Percentiles rank a stretch among this genome's conserved stretches.
Evolutionary conservation across 1,284 basidiomycete species (phyloP).

Genomic region (Rhodotorula sp.): DNA sequence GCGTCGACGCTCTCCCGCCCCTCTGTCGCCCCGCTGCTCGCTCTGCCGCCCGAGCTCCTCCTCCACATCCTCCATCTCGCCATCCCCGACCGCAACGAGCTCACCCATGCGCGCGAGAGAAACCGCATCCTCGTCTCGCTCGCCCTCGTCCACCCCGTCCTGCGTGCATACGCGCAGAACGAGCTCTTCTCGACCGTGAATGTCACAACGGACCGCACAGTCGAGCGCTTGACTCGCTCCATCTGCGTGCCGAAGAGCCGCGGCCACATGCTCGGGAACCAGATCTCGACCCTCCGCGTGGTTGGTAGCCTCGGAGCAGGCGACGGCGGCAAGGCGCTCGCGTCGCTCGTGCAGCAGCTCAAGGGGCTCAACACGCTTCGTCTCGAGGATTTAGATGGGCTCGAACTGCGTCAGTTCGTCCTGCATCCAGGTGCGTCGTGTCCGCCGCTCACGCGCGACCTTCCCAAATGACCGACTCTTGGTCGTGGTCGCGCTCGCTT

Average conservation of each 20-base stretch:
- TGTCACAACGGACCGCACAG: constrained; percentile 9
- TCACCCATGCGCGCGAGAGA: constrained; percentile 4
- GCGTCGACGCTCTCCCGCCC: not conserved
- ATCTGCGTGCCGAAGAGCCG: not conserved
- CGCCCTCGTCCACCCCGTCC: constrained; percentile 26
- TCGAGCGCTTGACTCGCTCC: not conserved
- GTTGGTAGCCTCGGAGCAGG: constrained; percentile 6
- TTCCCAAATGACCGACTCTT: not conserved
- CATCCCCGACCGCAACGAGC: constrained; percentile 7
- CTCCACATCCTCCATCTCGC: constrained; percentile 25
- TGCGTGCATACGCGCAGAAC: constrained; percentile 21
- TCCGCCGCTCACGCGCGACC: not conserved
- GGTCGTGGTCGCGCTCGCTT: too few species aligned
- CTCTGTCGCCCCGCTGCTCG: constrained; percentile 9
- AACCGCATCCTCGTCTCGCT: constrained; percentile 9
- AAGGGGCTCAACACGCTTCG: constrained; percentile 7
- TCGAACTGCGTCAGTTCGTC: constrained; percentile 19
- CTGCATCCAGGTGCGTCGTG: constrained; percentile 5
- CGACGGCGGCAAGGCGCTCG: constrained; percentile 19
- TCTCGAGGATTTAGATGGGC: constrained; percentile 26
- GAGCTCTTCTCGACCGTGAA: constrained; percentile 19
- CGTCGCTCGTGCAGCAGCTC: constrained; percentile 13
- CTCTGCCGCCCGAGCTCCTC: constrained; percentile 26
- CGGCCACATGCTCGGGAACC: not conserved
- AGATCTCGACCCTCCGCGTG: constrained; percentile 6